A percentile compares a stretch with the other conserved stretches of the same genome.
These are phyloP conservation scores for Candida koratica DNA, from an alignment of 805 yeast species.

Conservation along the genomic window DNA sequence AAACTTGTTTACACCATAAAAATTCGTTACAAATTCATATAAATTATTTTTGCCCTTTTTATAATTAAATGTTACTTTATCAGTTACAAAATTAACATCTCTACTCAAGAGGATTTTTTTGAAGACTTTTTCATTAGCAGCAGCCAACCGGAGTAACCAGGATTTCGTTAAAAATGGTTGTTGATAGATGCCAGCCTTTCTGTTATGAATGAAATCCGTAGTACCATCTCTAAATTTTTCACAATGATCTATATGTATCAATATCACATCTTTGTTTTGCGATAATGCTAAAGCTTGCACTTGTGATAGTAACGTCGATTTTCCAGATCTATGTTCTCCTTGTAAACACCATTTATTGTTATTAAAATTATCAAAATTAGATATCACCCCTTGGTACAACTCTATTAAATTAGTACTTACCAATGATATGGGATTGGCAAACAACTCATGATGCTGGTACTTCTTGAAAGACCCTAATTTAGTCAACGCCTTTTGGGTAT, in stretches of 20 bases:
- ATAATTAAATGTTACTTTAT: constrained; percentile 30
- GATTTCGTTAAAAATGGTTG: constrained; percentile 76
- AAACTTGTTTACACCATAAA: constrained; percentile 37
- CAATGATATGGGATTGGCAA: constrained; percentile 55
- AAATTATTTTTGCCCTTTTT: constrained; percentile 35
- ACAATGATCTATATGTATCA: constrained; percentile 64
- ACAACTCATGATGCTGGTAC: constrained; percentile 65
- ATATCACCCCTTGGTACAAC: constrained; percentile 36
- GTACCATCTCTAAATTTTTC: constrained; percentile 66
- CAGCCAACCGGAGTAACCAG: constrained; percentile 47
- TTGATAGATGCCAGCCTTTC: constrained; percentile 46
- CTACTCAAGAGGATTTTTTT: constrained; percentile 31
- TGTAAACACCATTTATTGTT: constrained; percentile 52
- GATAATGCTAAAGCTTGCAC: constrained; percentile 52
- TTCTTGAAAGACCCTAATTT: constrained; percentile 63
- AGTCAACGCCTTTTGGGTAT: constrained; percentile 41
- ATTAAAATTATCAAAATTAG: constrained; percentile 22
- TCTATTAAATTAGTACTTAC: constrained; percentile 48
- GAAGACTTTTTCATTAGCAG: constrained; percentile 33
- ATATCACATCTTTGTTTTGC: constrained; percentile 34
- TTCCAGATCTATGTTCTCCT: constrained; percentile 78
- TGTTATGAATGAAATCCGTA: constrained; percentile 59
- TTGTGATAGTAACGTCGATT: constrained; percentile 69
- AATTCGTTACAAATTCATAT: constrained; percentile 41
- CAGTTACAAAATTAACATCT: constrained; percentile 30